Evolutionary conservation across 164 flowering plant genomes (phyloP).

Genomic region (Pachysandra terminalis): DNA sequence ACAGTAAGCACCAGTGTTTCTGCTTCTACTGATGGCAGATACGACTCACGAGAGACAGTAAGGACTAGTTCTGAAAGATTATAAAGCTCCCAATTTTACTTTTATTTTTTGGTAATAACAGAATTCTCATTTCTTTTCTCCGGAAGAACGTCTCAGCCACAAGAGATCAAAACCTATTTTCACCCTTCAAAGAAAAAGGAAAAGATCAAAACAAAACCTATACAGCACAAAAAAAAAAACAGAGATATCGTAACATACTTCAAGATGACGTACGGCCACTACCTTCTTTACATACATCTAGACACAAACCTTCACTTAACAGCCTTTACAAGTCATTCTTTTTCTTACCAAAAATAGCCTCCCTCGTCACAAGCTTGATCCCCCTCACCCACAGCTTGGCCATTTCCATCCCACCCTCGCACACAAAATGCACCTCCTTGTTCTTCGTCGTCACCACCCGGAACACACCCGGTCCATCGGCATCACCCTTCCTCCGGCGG

Average conservation of each 20-base stretch:
- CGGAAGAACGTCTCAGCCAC: background rate
- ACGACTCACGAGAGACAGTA: too few relatives aligned
- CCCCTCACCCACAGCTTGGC: constrained; percentile 81
- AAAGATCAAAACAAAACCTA: background rate
- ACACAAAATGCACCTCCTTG: constrained; percentile 68
- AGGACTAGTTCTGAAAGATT: too few relatives aligned
- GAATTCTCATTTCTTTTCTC: background rate
- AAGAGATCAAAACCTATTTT: background rate
- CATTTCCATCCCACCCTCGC: constrained; percentile 52
- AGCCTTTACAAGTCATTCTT: constrained; percentile 3
- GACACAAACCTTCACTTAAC: background rate
- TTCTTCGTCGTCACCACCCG: constrained; percentile 59
- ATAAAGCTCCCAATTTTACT: too few relatives aligned
- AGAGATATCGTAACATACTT: constrained; percentile 13
- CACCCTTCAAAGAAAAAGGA: background rate
- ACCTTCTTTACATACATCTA: constrained; percentile 14
- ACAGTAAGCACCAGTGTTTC: too few relatives aligned
- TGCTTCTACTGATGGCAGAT: too few relatives aligned
- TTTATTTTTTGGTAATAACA: too few relatives aligned
- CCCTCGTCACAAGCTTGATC: constrained; percentile 53
- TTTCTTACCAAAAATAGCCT: constrained; percentile 43
- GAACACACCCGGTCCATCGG: constrained; percentile 52
- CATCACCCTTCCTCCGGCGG: constrained; percentile 50
- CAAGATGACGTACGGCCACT: constrained; percentile 27
- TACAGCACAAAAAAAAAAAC: background rate